Evolutionary conservation across 1,284 basidiomycete species (phyloP), one percentile per base, ranked within the genome.

Genomic region (Leucoagaricus sp.): DNA sequence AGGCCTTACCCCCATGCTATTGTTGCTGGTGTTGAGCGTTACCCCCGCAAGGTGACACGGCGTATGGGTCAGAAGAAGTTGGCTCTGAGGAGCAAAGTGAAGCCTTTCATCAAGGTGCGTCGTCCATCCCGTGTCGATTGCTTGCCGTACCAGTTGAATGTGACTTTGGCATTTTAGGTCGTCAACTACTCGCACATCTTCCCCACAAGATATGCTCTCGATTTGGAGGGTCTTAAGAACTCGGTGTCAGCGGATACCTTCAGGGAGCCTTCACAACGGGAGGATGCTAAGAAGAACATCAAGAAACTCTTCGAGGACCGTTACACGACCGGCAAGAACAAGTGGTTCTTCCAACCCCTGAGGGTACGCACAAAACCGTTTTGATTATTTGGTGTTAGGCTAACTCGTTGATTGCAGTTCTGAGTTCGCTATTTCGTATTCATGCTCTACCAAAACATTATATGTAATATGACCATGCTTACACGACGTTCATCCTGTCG

Each of bases 141-240:
- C 34, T 25, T 46, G 42, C 26, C 21, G 53, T 4, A 17, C 34
- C 45, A 10, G 5, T 26, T 17, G 25, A 23, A 26, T 23, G n/a
- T 46, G 23, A 28, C 21, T 10, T 17, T 26, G 25, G 28, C 7
- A 12, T 17, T 6, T 2, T 60, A 94, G 93, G 80, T 85, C 61
- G 77, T 97, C 76, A 98, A 98, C 87, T 97, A 97, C 83, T 91
- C 93, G 60, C 95, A 98, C 78, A 83, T 98, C 61, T 96, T 97
- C 88, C 95, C 95, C 55, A 98, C 95, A 64, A 94, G 96, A 74
- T 98, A 98, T 78, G 89, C 91, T 61, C 84, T 98, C 68, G 95
- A 98, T 75, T 81, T 98, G 68, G 95, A 98, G 76, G 85, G 86
- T 57, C 80, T 98, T 69, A 98, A 97, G 83, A 91, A 91, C 60